Base-by-base conservation (phyloP, 495 filamentous ascomycete species). In the Monascus purpureus region DNA sequence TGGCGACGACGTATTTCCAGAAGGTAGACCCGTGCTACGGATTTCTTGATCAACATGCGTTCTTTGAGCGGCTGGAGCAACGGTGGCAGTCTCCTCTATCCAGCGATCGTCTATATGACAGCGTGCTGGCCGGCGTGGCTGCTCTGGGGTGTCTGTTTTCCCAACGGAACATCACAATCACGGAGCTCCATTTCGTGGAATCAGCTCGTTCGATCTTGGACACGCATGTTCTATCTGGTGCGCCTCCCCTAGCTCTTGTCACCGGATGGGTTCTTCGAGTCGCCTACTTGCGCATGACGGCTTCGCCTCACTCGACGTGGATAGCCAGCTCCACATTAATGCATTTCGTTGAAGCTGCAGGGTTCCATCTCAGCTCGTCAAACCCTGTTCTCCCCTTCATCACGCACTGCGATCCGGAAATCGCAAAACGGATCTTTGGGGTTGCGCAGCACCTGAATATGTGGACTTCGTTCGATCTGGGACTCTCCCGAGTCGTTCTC, bases 311-410 rank as follows among this genome's bases (percentile, higher is more conserved):
- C 35, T 50, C 58, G 5, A 50, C 64, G 13, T 73, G 68, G 67
- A 65, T 73, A 56, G 65, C 66, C 2, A 70, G 63, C 28, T 68
- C 64, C 40, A 66, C 57, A 6, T 39, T 67, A 16, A 65, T 75
- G 47, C 68, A 73, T 30, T 35, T 70, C 4, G 47, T 67, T 7
- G 68, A 73, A 43, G 57, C 67, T 0, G 45, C 60, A 1, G 61
- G 60, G 0, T 42, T 73, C 5, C 61, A 70, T 28, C 49, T 52
- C n/a, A n/a, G n/a, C n/a, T n/a, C n/a, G n/a, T n/a, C n/a, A n/a
- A n/a, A n/a, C n/a, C n/a, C n/a, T n/a, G n/a, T n/a, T n/a, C n/a
- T n/a, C n/a, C n/a, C n/a, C n/a, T n/a, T n/a, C n/a, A n/a, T n/a
- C n/a, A n/a, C n/a, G n/a, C n/a, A 26, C 25, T 51, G 38, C 29